A percentile compares a stretch with the other conserved stretches of the same genome.
Conservation (phyloP, 78 protist genomes). For the Diacronema lutheri region DNA sequence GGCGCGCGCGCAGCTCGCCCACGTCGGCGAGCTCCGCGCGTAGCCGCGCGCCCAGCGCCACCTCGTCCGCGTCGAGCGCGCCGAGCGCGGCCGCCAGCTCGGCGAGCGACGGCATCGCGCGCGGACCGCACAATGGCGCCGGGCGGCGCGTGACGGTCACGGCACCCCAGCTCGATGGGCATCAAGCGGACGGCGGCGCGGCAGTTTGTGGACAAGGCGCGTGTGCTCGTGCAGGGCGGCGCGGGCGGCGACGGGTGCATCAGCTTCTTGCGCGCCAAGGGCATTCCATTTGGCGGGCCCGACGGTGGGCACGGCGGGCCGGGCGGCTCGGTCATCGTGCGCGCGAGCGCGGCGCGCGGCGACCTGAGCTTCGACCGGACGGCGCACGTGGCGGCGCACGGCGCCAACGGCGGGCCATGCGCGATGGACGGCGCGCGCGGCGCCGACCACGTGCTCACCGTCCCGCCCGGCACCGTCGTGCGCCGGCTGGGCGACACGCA, state of each 20-base stretch:
- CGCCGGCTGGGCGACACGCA: neutral
- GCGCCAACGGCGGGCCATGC: neutral
- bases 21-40: no score
- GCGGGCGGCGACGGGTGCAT: constrained; percentile 13
- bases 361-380: neutral
- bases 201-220: constrained; percentile 13
- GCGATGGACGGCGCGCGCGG: neutral
- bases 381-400: neutral
- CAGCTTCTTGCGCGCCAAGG: neutral
- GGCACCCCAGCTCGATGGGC: no score
- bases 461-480: constrained; percentile 5
- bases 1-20: no score
- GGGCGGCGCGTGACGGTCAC: no score
- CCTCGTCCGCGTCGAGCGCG: no score
- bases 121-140: no score
- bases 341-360: neutral
- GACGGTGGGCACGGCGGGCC: constrained; percentile 13
- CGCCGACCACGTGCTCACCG: neutral
- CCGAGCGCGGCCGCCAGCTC: no score
- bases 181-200: no score
- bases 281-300: neutral
- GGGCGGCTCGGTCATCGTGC: neutral
- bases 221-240: neutral
- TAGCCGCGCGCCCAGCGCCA: no score
- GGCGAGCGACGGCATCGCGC: no score